Conservation (phyloP, 2,329 filamentous ascomycete genomes). For the Monosporascus sp. region DNA sequence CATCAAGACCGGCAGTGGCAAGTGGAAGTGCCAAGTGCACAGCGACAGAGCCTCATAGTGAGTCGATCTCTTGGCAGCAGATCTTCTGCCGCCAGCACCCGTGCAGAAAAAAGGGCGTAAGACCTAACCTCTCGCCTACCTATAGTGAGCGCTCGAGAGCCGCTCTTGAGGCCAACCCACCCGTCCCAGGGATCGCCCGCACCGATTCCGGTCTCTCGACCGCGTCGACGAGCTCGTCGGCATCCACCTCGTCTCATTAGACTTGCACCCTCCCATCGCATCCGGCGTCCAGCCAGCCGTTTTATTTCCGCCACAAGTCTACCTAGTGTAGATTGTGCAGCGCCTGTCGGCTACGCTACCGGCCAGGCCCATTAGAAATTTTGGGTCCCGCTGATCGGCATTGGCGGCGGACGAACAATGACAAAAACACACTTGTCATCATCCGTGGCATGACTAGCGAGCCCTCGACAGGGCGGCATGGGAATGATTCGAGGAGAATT, state of each 20-base stretch:
- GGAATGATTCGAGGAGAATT: too few relatives aligned
- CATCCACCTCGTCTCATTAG: slow-evolving; percentile 4
- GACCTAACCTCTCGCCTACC: slow-evolving; percentile 2
- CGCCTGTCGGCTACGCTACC: too few relatives aligned
- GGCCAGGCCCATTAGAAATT: not conserved
- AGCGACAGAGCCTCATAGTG: slow-evolving; percentile 26
- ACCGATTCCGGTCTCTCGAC: slow-evolving; percentile 21
- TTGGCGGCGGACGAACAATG: not conserved
- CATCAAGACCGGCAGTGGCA: slow-evolving; percentile 24
- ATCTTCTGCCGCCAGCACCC: too few relatives aligned
- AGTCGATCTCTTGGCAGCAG: slow-evolving; percentile 9
- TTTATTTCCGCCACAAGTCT: not conserved
- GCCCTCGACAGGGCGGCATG: too few relatives aligned
- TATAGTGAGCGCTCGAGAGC: slow-evolving; percentile 14
- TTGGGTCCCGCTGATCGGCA: not conserved
- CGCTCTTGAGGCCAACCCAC: not conserved
- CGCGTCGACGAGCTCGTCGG: slow-evolving; percentile 7
- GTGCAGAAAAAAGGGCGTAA: slow-evolving; percentile 1
- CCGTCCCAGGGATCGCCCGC: slow-evolving; percentile 15
- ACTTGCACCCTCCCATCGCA: not conserved
- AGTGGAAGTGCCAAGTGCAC: slow-evolving; percentile 26
- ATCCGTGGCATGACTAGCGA: not conserved
- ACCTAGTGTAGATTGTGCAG: too few relatives aligned
- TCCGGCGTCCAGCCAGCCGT: not conserved
- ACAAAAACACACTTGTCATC: not conserved